phyloP scores from a whole-genome alignment of 495 filamentous ascomycete genomes.

The Extremus antarcticus region DNA sequence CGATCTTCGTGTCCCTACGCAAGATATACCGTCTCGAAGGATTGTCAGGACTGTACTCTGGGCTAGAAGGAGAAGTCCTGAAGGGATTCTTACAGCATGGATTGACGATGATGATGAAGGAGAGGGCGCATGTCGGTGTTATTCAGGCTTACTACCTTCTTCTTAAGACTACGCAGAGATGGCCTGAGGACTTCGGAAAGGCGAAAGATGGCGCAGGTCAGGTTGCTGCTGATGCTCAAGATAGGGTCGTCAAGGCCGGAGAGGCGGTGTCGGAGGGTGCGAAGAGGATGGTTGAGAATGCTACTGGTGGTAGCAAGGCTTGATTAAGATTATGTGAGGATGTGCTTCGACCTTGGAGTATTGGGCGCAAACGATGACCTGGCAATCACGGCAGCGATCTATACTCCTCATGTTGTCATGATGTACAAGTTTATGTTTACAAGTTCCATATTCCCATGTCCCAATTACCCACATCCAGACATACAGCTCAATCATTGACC shows the following conservation, averaged over 20 bases:
- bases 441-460: too few species aligned
- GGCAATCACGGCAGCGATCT: too few species aligned
- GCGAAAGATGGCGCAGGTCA: conserved; percentile 9
- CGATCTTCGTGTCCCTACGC: conserved; percentile 52
- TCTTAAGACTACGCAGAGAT: conserved; percentile 27
- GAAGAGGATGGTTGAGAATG: background rate
- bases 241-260: conserved; percentile 4
- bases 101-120: conserved; percentile 82
- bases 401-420: too few species aligned
- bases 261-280: conserved; percentile 4
- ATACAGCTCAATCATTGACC: too few species aligned
- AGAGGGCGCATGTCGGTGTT: conserved; percentile 63
- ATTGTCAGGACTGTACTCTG: conserved; percentile 60
- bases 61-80: conserved; percentile 62
- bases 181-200: conserved; percentile 24
- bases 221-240: conserved; percentile 7
- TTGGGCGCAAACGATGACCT: too few species aligned
- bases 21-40: conserved; percentile 59
- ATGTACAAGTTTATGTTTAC: too few species aligned
- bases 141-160: conserved; percentile 53
- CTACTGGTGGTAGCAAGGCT: background rate
- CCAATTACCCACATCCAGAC: too few species aligned
- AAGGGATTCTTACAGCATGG: conserved; percentile 84
- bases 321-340: background rate
- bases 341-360: too few species aligned